These are phyloP conservation scores for Lithohypha guttulata DNA, from an alignment of 2,329 filamentous ascomycete genomes.

Conservation along the genomic window DNA sequence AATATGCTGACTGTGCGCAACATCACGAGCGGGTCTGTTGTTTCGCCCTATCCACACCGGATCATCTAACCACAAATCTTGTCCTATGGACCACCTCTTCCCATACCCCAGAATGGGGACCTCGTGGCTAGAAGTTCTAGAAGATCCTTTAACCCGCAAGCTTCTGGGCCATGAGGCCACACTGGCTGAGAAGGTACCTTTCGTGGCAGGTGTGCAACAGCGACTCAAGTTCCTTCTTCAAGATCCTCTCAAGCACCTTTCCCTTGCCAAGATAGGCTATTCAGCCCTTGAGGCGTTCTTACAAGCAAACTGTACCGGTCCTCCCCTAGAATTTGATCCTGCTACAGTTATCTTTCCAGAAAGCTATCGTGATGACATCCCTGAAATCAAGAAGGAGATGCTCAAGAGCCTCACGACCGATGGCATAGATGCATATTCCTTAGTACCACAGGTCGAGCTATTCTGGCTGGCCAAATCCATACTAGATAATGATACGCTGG, in stretches of 20 bases:
- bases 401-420: constrained; percentile 65
- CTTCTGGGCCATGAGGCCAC: constrained; percentile 30
- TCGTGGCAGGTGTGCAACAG: constrained; percentile 27
- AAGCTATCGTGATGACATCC: constrained; percentile 30
- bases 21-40: no score
- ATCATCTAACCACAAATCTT: no score
- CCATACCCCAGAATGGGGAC: constrained; percentile 21
- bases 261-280: constrained; percentile 48
- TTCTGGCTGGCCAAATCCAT: constrained; percentile 63
- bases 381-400: constrained; percentile 47
- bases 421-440: constrained; percentile 73
- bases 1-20: no score
- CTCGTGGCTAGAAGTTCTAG: constrained; percentile 21
- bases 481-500: constrained; percentile 40
- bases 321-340: constrained; percentile 54
- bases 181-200: constrained; percentile 23
- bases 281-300: constrained; percentile 68
- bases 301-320: constrained; percentile 80
- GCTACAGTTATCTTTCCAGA: constrained; percentile 40
- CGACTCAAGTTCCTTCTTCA: constrained; percentile 30
- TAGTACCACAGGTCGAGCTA: constrained; percentile 74
- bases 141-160: constrained; percentile 28
- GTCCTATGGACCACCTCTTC: constrained; percentile 20
- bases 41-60: no score
- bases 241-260: constrained; percentile 27